phyloP scores from a whole-genome alignment of 371 early-diverging fungal species.

The Rhizopus delemar region DNA sequence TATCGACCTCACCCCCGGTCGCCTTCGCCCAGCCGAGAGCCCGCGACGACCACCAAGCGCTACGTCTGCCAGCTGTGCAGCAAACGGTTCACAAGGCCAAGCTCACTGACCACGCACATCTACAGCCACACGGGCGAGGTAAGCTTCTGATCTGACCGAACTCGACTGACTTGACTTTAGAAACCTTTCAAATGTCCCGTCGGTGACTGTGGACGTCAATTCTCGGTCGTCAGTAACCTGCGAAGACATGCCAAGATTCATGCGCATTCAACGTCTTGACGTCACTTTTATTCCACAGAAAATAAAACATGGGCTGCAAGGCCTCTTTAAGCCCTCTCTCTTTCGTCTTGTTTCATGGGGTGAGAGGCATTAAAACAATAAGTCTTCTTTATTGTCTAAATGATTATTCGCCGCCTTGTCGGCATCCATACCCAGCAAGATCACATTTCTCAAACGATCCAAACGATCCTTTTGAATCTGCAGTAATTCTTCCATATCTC shows the following conservation, averaged over 20 bases:
- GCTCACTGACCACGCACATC: conserved; percentile 62
- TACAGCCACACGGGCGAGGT: conserved; percentile 66
- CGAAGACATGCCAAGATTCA: conserved; percentile 40
- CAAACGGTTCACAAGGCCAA: conserved; percentile 65
- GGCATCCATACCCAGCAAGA: conserved; percentile 49
- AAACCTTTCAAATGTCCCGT: conserved; percentile 36
- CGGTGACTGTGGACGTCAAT: conserved; percentile 32
- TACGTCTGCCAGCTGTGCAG: conserved; percentile 52
- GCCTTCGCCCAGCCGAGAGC: neutral
- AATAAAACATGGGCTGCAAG: neutral
- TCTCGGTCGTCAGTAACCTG: conserved; percentile 36
- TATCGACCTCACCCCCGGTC: neutral
- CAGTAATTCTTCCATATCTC: conserved; percentile 49
- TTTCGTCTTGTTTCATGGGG: too few species aligned
- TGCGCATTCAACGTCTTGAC: neutral
- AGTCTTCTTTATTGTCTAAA: conserved; percentile 42
- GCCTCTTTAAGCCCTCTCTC: too few species aligned
- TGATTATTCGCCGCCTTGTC: conserved; percentile 31
- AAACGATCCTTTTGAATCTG: conserved; percentile 47
- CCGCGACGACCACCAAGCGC: conserved; percentile 9
- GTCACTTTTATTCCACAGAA: too few species aligned
- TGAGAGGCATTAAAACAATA: conserved; percentile 46
- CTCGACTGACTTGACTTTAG: conserved; percentile 7
- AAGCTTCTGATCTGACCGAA: neutral
- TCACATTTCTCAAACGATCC: conserved; percentile 43